Evolutionary conservation across 768 basidiomycete species (phyloP).

Genomic region (Podaxis sp.): DNA sequence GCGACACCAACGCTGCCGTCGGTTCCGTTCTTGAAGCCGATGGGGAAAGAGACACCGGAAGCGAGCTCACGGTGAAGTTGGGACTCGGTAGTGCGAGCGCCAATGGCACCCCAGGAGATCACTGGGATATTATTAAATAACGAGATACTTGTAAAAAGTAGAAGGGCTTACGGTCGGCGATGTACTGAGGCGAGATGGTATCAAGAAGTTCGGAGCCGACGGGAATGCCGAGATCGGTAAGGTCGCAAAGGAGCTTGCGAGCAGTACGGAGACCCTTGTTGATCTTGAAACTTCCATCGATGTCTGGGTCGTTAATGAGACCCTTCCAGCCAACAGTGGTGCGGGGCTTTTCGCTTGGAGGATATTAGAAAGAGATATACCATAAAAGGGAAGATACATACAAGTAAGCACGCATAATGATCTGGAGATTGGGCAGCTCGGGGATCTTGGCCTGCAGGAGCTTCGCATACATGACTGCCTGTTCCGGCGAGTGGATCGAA

Average conservation of each 20-base stretch:
- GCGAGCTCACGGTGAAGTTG: constrained; percentile 97
- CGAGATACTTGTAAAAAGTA: constrained; percentile 5
- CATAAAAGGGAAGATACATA: constrained; percentile 40
- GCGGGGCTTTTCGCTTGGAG: constrained; percentile 74
- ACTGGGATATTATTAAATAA: constrained; percentile 36
- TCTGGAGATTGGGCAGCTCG: constrained; percentile 73
- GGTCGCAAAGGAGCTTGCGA: constrained; percentile 86
- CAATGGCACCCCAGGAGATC: constrained; percentile 93
- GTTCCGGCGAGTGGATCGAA: constrained; percentile 87
- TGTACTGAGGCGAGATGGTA: constrained; percentile 74
- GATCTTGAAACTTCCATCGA: constrained; percentile 93
- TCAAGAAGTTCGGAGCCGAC: constrained; percentile 95
- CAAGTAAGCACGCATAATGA: constrained; percentile 98
- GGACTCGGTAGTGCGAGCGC: constrained; percentile 95
- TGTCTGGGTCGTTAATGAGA: constrained; percentile 90
- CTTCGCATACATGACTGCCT: constrained; percentile 82
- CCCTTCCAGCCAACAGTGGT: constrained; percentile 99
- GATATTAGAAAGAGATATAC: constrained; percentile 15
- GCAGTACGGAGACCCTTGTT: constrained; percentile 94
- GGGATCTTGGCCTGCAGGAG: constrained; percentile 67
- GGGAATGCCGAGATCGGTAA: constrained; percentile 87
- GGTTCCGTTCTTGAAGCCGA: constrained; percentile 99
- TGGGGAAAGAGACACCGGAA: constrained; percentile 95
- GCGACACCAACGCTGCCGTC: constrained; percentile 91
- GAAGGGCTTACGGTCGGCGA: constrained; percentile 60